Evolutionary conservation across 2,329 filamentous ascomycete species (phyloP).

Genomic region (Paecilomyces formosus): DNA sequence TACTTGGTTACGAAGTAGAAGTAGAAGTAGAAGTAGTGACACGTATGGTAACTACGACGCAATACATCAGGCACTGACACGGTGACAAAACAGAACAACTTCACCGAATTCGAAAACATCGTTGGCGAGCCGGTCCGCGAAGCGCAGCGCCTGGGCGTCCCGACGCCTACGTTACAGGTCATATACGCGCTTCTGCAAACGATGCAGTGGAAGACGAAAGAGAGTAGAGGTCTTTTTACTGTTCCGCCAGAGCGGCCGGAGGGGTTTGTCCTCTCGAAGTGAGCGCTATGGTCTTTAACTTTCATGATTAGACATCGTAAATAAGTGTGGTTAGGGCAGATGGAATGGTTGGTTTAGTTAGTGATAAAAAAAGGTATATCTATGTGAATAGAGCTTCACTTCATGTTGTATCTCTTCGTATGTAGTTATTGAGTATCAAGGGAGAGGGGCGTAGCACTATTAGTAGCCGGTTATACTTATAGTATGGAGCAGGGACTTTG

Average conservation of each 20-base stretch:
- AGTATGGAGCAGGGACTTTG: no score
- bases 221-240: slow-evolving; percentile 2
- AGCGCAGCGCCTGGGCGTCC: slow-evolving; percentile 38
- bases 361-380: neutral
- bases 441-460: no score
- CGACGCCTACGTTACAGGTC: slow-evolving; percentile 18
- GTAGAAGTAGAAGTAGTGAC: no score
- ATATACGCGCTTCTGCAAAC: slow-evolving; percentile 5
- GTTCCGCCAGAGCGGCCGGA: slow-evolving; percentile 3
- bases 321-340: neutral
- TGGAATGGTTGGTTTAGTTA: neutral
- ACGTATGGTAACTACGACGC: neutral
- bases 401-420: neutral
- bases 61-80: neutral
- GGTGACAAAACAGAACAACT: slow-evolving; percentile 37
- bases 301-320: neutral
- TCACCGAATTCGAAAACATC: slow-evolving; percentile 48
- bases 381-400: no score
- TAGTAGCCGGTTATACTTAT: no score
- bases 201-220: slow-evolving; percentile 3
- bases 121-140: slow-evolving; percentile 48
- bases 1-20: neutral
- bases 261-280: slow-evolving; percentile 1
- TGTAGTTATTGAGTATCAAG: neutral
- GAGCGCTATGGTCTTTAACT: neutral